Conservation (phyloP, 129 eudicot genomes). For the Pulicaria dysenterica region DNA sequence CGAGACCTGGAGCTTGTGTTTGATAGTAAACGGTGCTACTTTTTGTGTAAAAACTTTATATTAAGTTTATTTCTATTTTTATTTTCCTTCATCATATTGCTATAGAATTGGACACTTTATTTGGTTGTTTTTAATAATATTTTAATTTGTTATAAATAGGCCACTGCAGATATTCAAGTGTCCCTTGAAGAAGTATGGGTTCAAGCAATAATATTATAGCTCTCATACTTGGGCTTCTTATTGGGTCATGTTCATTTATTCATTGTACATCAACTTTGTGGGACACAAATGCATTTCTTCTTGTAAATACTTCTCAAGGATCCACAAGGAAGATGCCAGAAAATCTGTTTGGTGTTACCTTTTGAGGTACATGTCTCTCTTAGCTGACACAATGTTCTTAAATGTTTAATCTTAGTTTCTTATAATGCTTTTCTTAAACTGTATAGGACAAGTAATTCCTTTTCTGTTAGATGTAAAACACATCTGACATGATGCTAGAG, state of each 20-base stretch:
- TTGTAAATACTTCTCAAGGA: constrained; percentile 65
- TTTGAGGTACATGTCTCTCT: constrained; percentile 61
- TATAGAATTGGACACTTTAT: constrained; percentile 23
- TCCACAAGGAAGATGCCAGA: constrained; percentile 59
- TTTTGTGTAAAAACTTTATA: too few species aligned
- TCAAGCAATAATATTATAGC: constrained; percentile 19
- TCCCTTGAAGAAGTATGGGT: constrained; percentile 45
- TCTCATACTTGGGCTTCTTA: constrained; percentile 35
- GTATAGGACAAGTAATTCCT: too few species aligned
- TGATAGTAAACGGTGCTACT: too few species aligned
- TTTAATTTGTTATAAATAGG: too few species aligned
- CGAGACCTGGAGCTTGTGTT: too few species aligned
- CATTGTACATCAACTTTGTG: constrained; percentile 43
- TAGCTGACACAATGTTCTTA: background rate
- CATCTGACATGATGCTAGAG: background rate
- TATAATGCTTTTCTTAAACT: background rate
- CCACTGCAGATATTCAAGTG: constrained; percentile 20
- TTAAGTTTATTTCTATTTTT: too few species aligned
- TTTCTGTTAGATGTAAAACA: background rate
- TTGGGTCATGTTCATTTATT: constrained; percentile 37
- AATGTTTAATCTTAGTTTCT: background rate
- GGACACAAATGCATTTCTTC: constrained; percentile 51
- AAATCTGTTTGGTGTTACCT: constrained; percentile 74
- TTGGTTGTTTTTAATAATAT: too few species aligned
- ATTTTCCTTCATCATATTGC: background rate